Base-by-base conservation (phyloP, 1,284 basidiomycete genomes). In the Trichosporon sp. region DNA sequence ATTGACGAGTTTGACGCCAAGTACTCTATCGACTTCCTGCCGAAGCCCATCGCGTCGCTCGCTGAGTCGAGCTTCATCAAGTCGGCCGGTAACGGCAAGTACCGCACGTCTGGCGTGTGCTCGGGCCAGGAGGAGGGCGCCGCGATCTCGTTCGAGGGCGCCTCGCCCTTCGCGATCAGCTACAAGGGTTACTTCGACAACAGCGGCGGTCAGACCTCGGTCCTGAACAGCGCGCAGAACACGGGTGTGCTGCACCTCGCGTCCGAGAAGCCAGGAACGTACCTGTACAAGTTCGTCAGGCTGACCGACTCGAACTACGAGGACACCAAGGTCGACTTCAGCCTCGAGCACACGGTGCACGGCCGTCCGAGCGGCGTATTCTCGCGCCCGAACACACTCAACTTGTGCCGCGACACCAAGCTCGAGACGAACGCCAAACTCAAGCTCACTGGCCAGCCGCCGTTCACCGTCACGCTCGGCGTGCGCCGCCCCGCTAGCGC, bases 231-330 rank as follows among this genome's bases (percentile, higher is more conserved):
- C 77, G 93, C 96, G 26, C 92, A 95, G 79, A 86, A 89, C 14
- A 88, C 87, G 21, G 92, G 92, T 7, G 88, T 93, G 43, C 90
- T 98, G 80, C 92, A 95, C 75, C 87, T 98, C 31, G 95, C 92
- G 0, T 88, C 89, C 0, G 88, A 88, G 46, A 63, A 63, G 59
- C 87, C 93, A 1, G 95, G 95, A 2, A 88, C 90, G 70, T 92
- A 96, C 79, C 91, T 89, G 78, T 98, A 98, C 81, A 91, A 93
- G 79, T 90, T 99, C 74, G 90, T 91, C 74, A 91, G 92, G 77
- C 89, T 98, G 21, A 91, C 91, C 8, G 96, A 99, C 80, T 87
- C 90, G 0, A 89, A 91, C n/a, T 98, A 97, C 83, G 67, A 71
- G 19, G 65, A 63, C 65, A 78, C 76, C 19, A 76, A 78, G 0